Evolutionary conservation across 1,139 yeast genomes (phyloP), one percentile per base, ranked within the genome.

Genomic region (Barnettozyma hawaiiensis): DNA sequence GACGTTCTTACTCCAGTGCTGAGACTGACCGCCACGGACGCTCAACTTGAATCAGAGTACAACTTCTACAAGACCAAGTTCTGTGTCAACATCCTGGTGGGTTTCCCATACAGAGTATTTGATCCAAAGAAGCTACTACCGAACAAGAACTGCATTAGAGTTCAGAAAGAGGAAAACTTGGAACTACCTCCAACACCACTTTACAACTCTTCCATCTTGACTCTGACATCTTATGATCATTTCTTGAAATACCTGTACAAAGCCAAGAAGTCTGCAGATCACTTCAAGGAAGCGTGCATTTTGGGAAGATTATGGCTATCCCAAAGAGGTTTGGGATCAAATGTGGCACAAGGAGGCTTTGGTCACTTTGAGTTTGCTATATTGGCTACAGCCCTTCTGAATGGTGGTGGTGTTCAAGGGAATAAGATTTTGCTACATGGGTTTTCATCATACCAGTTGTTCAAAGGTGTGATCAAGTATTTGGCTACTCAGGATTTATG

Each of bases 281-380:
- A 87, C n/a, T 92, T 87, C 63, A 77, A 76, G 52, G 96, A 90
- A 55, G 97, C 98, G 2, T 81, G 92, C 51, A 76, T 82, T 14
- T 70, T 92, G 41, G 97, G 97, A 3, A 75, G 90, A 52, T 68
- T 92, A 47, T 92, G 98, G 98, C 71, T 92, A 35, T 74, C 77
- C 42, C 97, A 92, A 64, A 73, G 96, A 50, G 95, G 95, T 0
- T 77, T 87, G 47, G 72, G 76, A 7, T 79, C 95, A 0, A 66
- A 75, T 20, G 54, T 78, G 29, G 69, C 74, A 31, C 69, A 73
- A 39, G 73, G 75, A 26, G 97, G 97, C 0, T 90, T 92, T 62
- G 97, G 97, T 14, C 86, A 84, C 54, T 87, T 87, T 61, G 97
- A 92, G 65, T 89, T 89, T 64, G 81, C 92, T 21, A 67, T 83